Base-by-base conservation (phyloP, 2,329 filamentous ascomycete genomes). In the Cadophora sp. region DNA sequence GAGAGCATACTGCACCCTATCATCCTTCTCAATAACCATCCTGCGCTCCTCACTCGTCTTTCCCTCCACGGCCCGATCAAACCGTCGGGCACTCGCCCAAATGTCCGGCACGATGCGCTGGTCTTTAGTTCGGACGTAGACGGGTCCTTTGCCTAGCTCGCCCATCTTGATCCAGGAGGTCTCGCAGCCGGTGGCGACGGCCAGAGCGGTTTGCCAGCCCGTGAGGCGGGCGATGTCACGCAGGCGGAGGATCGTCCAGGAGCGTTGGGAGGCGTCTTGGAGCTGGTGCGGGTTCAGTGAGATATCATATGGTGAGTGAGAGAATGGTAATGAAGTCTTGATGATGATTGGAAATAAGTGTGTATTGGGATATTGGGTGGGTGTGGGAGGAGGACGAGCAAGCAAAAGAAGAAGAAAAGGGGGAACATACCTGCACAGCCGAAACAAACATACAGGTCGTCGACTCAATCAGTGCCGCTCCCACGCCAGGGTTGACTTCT, bases 401-500 rank as follows among this genome's bases (percentile, higher is more conserved):
- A 48, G 37, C 7, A 22, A 48, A n/a, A 48, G 43, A 9, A 22
- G n/a, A 22, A 9, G 19, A 51, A 34, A 55, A 73, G 11, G 19
- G 12, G 50, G 31, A 53, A 73, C 79, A 73, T 80, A 90, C 88
- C 82, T 90, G 88, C 12, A 98, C 88, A 4, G 88, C 95, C 1
- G 94, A 91, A 69, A 97, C 93, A 80, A 98, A 97, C 1, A 97
- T 82, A 4, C 91, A 89, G 75, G 97, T 91, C 4, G 89, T 89
- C 73, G 89, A 88, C 79, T 98, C 95, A 68, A 93, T 93, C 26
- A 97, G 85, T 0, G 92, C 92, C 0, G 92, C 92, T 6, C 92
- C 94, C 29, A 97, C 85, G 34, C 90, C 85, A 0, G 94, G 94
- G 72, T 90, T 94, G 1, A 97, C 86, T 40, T 88, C 86, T 1